Percentiles rank a stretch among this genome's conserved stretches.
These are phyloP conservation scores for Asterella californica DNA, from an alignment of 225 moss, liverwort and hornwort genomes.

Conservation along the genomic window DNA sequence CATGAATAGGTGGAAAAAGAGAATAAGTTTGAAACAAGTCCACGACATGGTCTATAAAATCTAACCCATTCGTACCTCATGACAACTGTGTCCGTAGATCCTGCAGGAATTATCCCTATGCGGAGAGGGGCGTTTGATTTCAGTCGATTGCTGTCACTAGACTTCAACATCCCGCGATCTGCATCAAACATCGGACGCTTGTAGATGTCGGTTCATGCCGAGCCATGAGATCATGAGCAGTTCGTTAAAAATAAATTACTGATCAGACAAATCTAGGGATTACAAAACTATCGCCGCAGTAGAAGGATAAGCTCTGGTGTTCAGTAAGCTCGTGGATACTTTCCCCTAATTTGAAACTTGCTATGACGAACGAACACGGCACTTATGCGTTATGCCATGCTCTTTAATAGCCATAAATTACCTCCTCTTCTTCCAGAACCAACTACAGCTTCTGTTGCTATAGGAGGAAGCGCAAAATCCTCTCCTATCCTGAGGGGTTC, in stretches of 20 bases:
- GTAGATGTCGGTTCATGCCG: too few relatives aligned
- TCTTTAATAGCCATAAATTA: not conserved
- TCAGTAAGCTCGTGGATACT: not conserved
- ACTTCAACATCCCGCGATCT: constrained; percentile 21
- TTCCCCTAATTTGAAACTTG: not conserved
- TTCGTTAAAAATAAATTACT: not conserved
- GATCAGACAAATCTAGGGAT: not conserved
- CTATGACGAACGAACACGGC: not conserved
- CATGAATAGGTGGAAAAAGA: not conserved
- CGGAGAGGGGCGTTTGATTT: constrained; percentile 57
- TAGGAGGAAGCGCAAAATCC: constrained; percentile 8
- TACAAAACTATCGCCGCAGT: not conserved
- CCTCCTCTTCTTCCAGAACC: constrained; percentile 32
- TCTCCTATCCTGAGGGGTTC: constrained; percentile 29
- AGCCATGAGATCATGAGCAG: too few relatives aligned
- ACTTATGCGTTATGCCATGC: not conserved
- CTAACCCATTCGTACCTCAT: constrained; percentile 51
- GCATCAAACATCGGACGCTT: too few relatives aligned
- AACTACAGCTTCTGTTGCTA: constrained; percentile 22
- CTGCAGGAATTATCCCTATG: constrained; percentile 91
- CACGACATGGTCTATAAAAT: not conserved
- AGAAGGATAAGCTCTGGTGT: not conserved
- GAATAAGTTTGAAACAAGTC: not conserved
- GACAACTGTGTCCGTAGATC: constrained; percentile 91
- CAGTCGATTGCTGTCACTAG: constrained; percentile 20